Evolutionary conservation across 805 yeast genomes (phyloP), one percentile per base, ranked within the genome.

Genomic region (Sungouiella blattae): DNA sequence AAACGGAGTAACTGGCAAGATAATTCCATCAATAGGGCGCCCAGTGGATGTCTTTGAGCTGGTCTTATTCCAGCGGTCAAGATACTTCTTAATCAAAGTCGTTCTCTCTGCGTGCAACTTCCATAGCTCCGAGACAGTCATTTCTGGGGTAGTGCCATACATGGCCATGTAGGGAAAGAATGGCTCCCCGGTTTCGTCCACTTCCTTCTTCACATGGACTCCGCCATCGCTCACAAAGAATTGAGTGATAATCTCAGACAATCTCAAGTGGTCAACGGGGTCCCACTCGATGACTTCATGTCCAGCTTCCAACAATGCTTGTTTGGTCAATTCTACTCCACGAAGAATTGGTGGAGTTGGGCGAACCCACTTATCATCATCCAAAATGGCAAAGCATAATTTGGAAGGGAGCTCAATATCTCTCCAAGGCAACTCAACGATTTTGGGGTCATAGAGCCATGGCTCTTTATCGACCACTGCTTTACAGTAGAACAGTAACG

Each of bases 311-410:
- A 52, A 44, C 31, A 63, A 51, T 11, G 58, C 57, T 20, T 61
- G 21, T 16, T 31, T 36, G 20, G 58, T 59, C 6, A 47, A 48
- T 14, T 62, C 49, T 36, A 78, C 28, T 1, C 73, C 77, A 41
- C 81, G 61, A 5, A 55, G 45, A 12, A 78, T 65, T 7, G 83
- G 81, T 1, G 83, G 83, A 20, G 73, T 73, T 9, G 83, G 82
- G 13, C 63, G 59, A 5, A 71, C 63, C 16, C 58, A 46, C 6
- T 69, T 70, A 47, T 76, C 79, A 38, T 63, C 64, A 18, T 45
- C 46, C 47, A 71, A 43, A 11, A 75, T 53, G 3, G 71, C 77
- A 44, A 75, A 51, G n/a, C 57, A 65, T 18, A 75, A 47, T 41
- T 61, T 67, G 29, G 56, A 52, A 6, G 69, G 64, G 25, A 64